These are phyloP conservation scores for Pelargonium australe DNA, from an alignment of 441 rosid species.

Conservation along the genomic window DNA sequence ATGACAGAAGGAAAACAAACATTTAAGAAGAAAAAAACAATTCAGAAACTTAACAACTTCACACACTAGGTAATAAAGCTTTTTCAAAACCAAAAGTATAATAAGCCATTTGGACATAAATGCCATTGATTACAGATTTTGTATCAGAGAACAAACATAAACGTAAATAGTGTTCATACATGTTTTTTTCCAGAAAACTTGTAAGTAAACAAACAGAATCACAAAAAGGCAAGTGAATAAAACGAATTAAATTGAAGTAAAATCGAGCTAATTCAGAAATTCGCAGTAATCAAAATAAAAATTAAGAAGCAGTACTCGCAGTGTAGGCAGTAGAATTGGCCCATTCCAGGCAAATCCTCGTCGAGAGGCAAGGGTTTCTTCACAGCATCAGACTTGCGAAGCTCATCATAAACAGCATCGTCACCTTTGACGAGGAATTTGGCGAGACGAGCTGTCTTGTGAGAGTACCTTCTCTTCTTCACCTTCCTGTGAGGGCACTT, in stretches of 20 bases:
- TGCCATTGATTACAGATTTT: too few relatives aligned
- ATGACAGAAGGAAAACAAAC: slow-evolving; percentile 13
- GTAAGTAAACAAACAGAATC: neutral
- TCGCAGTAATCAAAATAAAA: neutral
- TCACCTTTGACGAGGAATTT: slow-evolving; percentile 80
- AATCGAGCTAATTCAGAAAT: neutral
- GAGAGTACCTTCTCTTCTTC: slow-evolving; percentile 88
- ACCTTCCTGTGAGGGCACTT: slow-evolving; percentile 91
- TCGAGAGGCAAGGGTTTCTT: slow-evolving; percentile 50
- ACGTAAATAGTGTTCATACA: too few relatives aligned
- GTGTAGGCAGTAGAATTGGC: slow-evolving; percentile 81
- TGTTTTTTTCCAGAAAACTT: too few relatives aligned
- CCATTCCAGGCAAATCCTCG: slow-evolving; percentile 95
- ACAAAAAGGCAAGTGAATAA: neutral
- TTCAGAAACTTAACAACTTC: neutral
- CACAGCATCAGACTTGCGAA: slow-evolving; percentile 58
- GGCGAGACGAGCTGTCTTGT: slow-evolving; percentile 76
- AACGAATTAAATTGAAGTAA: neutral
- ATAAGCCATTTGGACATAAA: too few relatives aligned
- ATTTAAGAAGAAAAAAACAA: neutral
- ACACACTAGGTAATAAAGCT: neutral
- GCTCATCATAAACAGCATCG: slow-evolving; percentile 68
- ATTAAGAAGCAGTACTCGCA: slow-evolving; percentile 57
- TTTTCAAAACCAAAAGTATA: neutral
- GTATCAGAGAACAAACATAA: too few relatives aligned